Conservation (phyloP, 192 early-diverging fungal genomes). For the Coemansia sp. region DNA sequence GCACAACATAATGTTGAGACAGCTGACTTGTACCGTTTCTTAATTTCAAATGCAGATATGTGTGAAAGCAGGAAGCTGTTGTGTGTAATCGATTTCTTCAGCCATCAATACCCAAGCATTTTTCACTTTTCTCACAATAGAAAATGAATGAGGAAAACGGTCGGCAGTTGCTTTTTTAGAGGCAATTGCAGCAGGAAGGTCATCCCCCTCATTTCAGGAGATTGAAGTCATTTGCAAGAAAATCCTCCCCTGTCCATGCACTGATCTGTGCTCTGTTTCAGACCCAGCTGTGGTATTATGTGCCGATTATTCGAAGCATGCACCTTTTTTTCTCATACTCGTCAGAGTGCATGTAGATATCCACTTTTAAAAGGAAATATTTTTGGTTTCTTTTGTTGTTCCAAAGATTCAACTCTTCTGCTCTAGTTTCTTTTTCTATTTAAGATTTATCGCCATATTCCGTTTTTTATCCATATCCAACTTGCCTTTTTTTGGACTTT, state of each 20-base stretch:
- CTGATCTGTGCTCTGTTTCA: slow-evolving; percentile 4
- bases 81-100: not conserved
- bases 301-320: not conserved
- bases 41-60: not conserved
- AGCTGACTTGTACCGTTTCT: not conserved
- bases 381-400: not conserved
- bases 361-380: not conserved
- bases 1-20: not conserved
- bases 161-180: not conserved
- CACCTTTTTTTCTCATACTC: not conserved
- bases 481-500: not conserved
- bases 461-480: slow-evolving; percentile 1
- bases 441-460: not conserved
- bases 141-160: not conserved
- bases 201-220: not conserved
- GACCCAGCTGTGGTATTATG: not conserved
- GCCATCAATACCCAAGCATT: not conserved
- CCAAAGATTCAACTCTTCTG: not conserved
- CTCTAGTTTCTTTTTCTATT: not conserved
- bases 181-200: not conserved
- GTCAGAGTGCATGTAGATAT: not conserved
- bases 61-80: not conserved
- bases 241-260: not conserved
- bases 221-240: not conserved
- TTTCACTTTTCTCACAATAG: not conserved